phyloP scores from a whole-genome alignment of 1,139 yeast species.

The Pichia sp. region DNA sequence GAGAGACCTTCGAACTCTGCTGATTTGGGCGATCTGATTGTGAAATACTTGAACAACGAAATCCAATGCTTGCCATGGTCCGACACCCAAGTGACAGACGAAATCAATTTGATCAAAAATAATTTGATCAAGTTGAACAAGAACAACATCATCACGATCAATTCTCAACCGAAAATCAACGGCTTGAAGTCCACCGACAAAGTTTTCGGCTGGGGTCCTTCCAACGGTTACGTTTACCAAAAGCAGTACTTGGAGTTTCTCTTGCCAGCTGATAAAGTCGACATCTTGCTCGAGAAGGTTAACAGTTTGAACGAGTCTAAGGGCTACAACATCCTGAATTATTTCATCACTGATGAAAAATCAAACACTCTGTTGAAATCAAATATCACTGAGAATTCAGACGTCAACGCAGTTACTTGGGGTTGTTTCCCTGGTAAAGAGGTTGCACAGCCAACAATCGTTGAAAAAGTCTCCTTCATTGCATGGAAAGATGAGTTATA shows the following conservation, averaged over 20 bases:
- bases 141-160: conserved; percentile 69
- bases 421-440: conserved; percentile 89
- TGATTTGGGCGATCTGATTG: conserved; percentile 57
- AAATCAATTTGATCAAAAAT: conserved; percentile 55
- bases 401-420: conserved; percentile 95
- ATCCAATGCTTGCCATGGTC: conserved; percentile 88
- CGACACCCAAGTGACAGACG: conserved; percentile 79
- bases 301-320: conserved; percentile 29
- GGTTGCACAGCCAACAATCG: conserved; percentile 79
- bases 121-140: conserved; percentile 55
- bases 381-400: conserved; percentile 63
- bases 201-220: conserved; percentile 93
- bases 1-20: conserved; percentile 57
- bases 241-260: conserved; percentile 85
- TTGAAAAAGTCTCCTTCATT: conserved; percentile 76
- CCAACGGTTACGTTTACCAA: conserved; percentile 85
- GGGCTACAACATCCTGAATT: conserved; percentile 50
- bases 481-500: conserved; percentile 98
- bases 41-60: conserved; percentile 60
- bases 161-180: conserved; percentile 89
- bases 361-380: conserved; percentile 42
- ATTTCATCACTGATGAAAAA: conserved; percentile 62
- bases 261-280: conserved; percentile 50
- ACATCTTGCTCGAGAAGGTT: conserved; percentile 34
- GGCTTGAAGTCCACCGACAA: conserved; percentile 67